Percentiles rank a stretch among this genome's conserved stretches.
Evolutionary conservation across 441 rosid species (phyloP).

Genomic region (Pelargonium australe): DNA sequence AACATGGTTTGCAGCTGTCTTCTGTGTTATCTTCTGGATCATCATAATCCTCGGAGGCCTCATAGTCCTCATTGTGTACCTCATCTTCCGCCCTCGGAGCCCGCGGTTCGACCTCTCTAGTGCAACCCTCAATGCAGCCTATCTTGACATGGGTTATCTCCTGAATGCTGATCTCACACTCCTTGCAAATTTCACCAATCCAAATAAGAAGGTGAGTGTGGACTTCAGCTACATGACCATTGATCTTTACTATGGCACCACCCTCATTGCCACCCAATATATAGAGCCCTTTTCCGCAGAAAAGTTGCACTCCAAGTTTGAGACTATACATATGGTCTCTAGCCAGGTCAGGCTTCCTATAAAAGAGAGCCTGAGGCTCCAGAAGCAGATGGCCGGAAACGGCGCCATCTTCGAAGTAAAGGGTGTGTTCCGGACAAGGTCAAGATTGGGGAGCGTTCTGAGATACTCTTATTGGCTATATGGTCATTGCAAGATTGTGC

Average conservation of each 20-base stretch:
- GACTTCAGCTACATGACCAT: background rate
- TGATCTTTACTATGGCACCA: background rate
- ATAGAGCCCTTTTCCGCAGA: background rate
- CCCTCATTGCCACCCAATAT: background rate
- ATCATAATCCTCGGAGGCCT: background rate
- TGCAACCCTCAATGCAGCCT: background rate
- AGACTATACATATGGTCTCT: background rate
- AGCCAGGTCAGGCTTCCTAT: background rate
- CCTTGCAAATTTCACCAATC: background rate
- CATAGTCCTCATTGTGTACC: background rate
- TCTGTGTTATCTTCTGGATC: conserved; percentile 1
- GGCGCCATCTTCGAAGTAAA: conserved; percentile 1
- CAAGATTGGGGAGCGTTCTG: background rate
- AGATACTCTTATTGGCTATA: conserved; percentile 2
- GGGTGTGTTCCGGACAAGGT: background rate
- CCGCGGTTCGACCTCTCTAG: background rate
- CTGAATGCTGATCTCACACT: background rate
- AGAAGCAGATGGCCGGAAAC: conserved; percentile 2
- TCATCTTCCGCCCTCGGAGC: background rate
- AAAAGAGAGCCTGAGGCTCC: background rate
- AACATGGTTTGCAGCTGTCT: background rate
- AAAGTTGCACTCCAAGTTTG: background rate
- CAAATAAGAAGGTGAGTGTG: background rate
- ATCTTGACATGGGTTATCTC: conserved; percentile 3
- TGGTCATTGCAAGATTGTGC: conserved; percentile 6